Percentiles rank a stretch among this genome's conserved stretches.
phyloP scores from a whole-genome alignment of 163 green algal genomes.

The Chlamydomonas reinhardtii region DNA sequence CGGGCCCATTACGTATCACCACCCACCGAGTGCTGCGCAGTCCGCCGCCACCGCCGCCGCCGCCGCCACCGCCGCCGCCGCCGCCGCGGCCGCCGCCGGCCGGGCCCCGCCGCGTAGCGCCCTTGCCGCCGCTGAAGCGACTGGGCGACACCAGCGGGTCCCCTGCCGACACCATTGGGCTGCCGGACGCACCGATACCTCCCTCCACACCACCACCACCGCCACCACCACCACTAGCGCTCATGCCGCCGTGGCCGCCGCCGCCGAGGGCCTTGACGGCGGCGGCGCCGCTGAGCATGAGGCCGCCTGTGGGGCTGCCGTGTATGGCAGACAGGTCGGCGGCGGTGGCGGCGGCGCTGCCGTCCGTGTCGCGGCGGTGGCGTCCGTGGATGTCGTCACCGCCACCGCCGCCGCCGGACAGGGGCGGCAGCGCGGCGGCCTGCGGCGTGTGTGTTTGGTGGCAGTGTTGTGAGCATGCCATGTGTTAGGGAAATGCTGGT shows the following conservation, averaged over 20 bases:
- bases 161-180: conserved; percentile 36
- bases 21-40: neutral
- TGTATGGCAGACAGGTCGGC: conserved; percentile 2
- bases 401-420: no score
- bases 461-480: no score
- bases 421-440: no score
- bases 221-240: neutral
- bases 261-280: neutral
- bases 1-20: neutral
- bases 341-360: neutral
- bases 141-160: conserved; percentile 49
- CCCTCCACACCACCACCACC: neutral
- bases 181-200: neutral
- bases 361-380: no score
- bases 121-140: conserved; percentile 45
- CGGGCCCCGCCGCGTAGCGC: neutral
- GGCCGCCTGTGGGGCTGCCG: no score
- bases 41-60: neutral
- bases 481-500: no score
- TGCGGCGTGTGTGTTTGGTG: no score
- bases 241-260: neutral
- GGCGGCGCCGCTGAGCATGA: no score
- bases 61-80: conserved; percentile 8
- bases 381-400: no score
- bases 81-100: neutral